Evolutionary conservation across 345 rosid genomes (phyloP), one percentile per base, ranked within the genome.

Genomic region (Microthlaspi erraticum): DNA sequence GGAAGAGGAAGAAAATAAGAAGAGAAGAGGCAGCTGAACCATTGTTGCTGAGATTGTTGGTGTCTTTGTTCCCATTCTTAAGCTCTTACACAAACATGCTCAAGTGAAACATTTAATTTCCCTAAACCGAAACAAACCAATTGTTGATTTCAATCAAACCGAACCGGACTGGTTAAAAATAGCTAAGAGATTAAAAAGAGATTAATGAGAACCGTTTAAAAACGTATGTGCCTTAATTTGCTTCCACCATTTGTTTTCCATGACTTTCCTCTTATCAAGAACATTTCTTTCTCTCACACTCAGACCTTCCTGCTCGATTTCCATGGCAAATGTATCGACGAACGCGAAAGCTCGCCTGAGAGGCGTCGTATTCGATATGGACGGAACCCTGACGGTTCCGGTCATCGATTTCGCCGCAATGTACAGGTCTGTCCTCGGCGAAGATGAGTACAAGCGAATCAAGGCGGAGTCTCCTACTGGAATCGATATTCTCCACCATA

Each of bases 321-420:
- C 72, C 33, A 50, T 73, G 68, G 73, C 79, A 7, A 65, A 43
- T 66, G 11, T 49, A 3, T 29, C 74, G 10, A 60, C 55, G 5
- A 46, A 73, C 38, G n/a, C 81, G 16, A 82, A 81, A 73, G 1
- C 86, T 34, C 89, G 85, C 36, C 79, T 84, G 6, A 79, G 88
- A 38, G 89, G 94, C 13, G 80, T 88, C 45, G 88, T 88, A 8
- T 88, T 88, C 77, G 89, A 88, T 73, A 86, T 88, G 95, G 98
- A 92, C 73, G 92, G 96, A 29, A 92, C 98, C 69, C 82, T 93
- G 48, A 93, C 95, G 20, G 88, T 91, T 49, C 97, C 97, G n/a
- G 91, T 73, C 50, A 93, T 93, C 73, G 96, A 93, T 71, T 93
- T 93, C 81, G 75, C 91, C 1, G 84, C 96, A 70, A 93, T 93